Evolutionary conservation across 2,329 filamentous ascomycete species (phyloP).

Genomic region (Chlorencoelia australis): DNA sequence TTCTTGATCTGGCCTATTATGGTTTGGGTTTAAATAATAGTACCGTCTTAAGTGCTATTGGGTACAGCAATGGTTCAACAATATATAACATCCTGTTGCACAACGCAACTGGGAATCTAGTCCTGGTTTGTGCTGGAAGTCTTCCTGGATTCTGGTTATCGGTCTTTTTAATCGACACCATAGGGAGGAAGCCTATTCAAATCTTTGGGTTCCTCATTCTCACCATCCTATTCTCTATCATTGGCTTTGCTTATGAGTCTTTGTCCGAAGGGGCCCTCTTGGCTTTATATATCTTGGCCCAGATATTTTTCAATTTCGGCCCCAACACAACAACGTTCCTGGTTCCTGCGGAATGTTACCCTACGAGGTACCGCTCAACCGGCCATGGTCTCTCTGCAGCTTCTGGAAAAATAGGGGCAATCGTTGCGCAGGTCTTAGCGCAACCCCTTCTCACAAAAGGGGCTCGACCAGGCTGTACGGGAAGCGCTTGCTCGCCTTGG

Average conservation of each 20-base stretch:
- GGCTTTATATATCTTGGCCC: slow-evolving; percentile 51
- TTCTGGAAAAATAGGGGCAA: slow-evolving; percentile 57
- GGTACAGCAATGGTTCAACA: slow-evolving; percentile 52
- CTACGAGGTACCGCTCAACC: slow-evolving; percentile 51
- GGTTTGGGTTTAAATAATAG: slow-evolving; percentile 67
- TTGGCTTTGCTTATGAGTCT: slow-evolving; percentile 48
- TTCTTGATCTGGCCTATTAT: slow-evolving; percentile 62
- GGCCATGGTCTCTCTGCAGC: slow-evolving; percentile 58
- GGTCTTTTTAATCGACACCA: slow-evolving; percentile 60
- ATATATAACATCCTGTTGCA: slow-evolving; percentile 63
- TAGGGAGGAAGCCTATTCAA: slow-evolving; percentile 71
- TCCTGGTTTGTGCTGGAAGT: slow-evolving; percentile 66
- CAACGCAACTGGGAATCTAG: slow-evolving; percentile 66
- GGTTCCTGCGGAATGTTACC: slow-evolving; percentile 54
- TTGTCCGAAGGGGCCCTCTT: slow-evolving; percentile 42
- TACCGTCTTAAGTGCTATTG: slow-evolving; percentile 61
- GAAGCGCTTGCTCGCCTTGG: slow-evolving; percentile 44
- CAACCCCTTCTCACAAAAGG: slow-evolving; percentile 52
- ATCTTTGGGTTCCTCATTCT: slow-evolving; percentile 50
- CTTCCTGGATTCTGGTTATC: slow-evolving; percentile 76
- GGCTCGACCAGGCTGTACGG: slow-evolving; percentile 37
- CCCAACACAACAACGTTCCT: slow-evolving; percentile 59
- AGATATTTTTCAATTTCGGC: slow-evolving; percentile 58
- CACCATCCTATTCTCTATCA: slow-evolving; percentile 50
- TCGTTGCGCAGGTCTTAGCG: slow-evolving; percentile 56